Evolutionary conservation across 2,329 filamentous ascomycete species (phyloP), one percentile per base, ranked within the genome.

Genomic region (Hymenoscyphus occultus): DNA sequence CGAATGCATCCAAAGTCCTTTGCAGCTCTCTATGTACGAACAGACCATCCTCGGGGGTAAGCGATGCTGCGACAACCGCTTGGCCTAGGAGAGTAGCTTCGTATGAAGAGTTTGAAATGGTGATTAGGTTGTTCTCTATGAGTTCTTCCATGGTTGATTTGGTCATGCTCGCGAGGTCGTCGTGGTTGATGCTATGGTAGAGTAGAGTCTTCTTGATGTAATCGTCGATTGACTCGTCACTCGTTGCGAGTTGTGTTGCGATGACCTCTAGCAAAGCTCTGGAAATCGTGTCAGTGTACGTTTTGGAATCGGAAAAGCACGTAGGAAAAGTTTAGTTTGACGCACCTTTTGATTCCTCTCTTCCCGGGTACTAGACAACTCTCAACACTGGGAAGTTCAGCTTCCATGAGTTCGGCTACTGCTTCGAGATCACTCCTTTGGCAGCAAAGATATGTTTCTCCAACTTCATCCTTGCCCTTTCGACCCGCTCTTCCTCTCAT

Each of bases 401-500:
- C 87, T 72, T 90, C 84, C 80, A 93, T 85, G 48, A 93, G 78
- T 64, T 89, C 85, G 39, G 89, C 82, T 4, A 92, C 88, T 16
- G 84, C 84, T 72, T 91, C 87, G 14, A 93, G 76, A 70, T 93
- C 90, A 10, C 80, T 77, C 71, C 86, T 84, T 39, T 86, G 84
- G 72, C 90, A 93, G 73, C 90, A 92, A 1, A 93, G 79, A 74
- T 90, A 93, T 1, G 89, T 93, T 77, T 93, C 90, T 1, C 90
- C 90, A 58, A 90, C 79, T 60, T 90, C 88, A 63, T 91, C 89
- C 72, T 92, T 93, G 59, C 90, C 90, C 76, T 92, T 92, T 62
- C 90, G 84, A 6, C 90, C 90, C 22, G 90, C 90, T 66, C 90
- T 83, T 2, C 90, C 90, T 73, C 90, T 85, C 90, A 93, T 93